Conservation (phyloP, 2,329 filamentous ascomycete genomes). For the Penicillium brasilianum region DNA sequence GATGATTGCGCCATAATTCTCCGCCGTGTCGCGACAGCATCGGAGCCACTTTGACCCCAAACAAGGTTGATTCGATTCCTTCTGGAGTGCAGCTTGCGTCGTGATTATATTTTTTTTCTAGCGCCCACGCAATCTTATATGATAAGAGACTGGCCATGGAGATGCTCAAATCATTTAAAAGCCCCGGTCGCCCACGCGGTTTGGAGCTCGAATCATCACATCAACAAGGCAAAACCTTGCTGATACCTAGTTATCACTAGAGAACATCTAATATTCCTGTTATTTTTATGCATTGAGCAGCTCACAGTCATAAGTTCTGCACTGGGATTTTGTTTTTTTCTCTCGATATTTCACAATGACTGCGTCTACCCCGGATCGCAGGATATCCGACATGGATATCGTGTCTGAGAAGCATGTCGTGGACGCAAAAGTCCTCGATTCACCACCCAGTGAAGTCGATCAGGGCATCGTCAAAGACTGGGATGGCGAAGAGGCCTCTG, state of each 20-base stretch:
- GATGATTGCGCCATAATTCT: constrained; percentile 35
- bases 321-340: background rate
- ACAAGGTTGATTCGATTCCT: background rate
- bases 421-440: constrained; percentile 16
- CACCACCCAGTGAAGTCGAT: constrained; percentile 21
- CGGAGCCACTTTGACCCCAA: constrained; percentile 2
- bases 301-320: background rate
- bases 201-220: background rate
- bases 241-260: background rate
- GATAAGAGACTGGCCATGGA: constrained; percentile 6
- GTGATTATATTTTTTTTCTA: background rate
- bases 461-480: constrained; percentile 34
- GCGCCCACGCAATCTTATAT: constrained; percentile 15
- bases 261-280: too few species aligned
- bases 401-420: constrained; percentile 18
- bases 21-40: constrained; percentile 26
- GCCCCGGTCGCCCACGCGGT: background rate
- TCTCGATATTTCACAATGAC: background rate
- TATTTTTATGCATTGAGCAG: background rate
- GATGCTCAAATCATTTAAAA: background rate
- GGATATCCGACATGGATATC: constrained; percentile 4
- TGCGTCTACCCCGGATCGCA: background rate
- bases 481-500: constrained; percentile 33
- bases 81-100: background rate
- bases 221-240: background rate